Conservation (phyloP, 108 stramenopile species). For the Conticribra guillardii region DNA sequence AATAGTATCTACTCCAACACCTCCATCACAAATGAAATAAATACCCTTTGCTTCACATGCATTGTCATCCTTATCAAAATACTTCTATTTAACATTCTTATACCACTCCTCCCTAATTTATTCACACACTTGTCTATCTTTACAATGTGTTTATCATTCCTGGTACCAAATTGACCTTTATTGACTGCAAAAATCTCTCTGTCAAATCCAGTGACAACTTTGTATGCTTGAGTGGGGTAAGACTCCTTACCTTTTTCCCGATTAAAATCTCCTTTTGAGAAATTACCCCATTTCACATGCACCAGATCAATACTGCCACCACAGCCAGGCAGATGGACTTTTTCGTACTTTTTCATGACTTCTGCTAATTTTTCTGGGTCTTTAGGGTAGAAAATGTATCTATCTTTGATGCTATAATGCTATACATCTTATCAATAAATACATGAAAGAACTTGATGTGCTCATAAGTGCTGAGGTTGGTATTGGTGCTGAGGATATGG, state of each 20-base stretch:
- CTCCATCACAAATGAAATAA: too few species aligned
- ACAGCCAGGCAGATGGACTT: not conserved
- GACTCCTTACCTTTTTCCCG: not conserved
- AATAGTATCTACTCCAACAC: too few species aligned
- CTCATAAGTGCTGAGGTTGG: conserved; percentile 2
- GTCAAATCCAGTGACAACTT: not conserved
- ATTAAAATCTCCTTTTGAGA: not conserved
- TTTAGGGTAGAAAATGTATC: conserved; percentile 3
- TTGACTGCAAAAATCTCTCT: not conserved
- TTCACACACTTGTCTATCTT: not conserved
- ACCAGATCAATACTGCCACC: not conserved
- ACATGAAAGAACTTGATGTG: conserved; percentile 15
- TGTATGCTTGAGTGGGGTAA: not conserved
- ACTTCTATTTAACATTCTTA: too few species aligned
- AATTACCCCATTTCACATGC: not conserved
- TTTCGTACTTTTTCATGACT: conserved; percentile 12
- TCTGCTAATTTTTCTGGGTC: not conserved
- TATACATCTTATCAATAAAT: not conserved
- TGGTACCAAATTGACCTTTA: not conserved
- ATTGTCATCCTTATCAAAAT: too few species aligned
- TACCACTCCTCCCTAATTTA: not conserved
- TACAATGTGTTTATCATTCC: not conserved
- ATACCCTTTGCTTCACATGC: too few species aligned
- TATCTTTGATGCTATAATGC: not conserved
- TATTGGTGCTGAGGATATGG: not conserved